phyloP scores from a whole-genome alignment of 768 basidiomycete genomes.

The Pisolithus tinctorius region DNA sequence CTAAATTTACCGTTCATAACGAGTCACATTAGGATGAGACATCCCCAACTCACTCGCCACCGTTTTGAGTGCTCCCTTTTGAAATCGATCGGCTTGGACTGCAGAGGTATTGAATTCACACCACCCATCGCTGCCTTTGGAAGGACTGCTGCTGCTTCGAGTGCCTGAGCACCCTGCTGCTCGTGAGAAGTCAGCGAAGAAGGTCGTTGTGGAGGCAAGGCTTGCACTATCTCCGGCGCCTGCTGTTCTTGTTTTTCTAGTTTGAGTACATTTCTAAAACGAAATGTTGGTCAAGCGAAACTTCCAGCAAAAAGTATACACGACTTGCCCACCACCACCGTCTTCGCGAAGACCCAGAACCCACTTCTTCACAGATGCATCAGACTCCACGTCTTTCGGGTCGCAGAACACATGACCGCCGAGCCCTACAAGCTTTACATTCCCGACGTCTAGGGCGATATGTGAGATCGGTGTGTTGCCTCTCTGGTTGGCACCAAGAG shows the following conservation, averaged over 20 bases:
- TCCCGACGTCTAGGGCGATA: slow-evolving; percentile 50
- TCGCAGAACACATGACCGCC: slow-evolving; percentile 40
- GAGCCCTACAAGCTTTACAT: slow-evolving; percentile 36
- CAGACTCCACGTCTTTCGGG: slow-evolving; percentile 39
- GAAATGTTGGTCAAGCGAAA: not conserved
- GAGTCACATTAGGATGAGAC: not conserved
- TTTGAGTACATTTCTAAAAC: slow-evolving; percentile 39
- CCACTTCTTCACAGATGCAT: slow-evolving; percentile 27
- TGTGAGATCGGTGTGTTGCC: slow-evolving; percentile 35
- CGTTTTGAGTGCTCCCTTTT: slow-evolving; percentile 17
- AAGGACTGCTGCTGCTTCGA: not conserved
- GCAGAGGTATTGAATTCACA: slow-evolving; percentile 2
- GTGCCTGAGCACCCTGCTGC: not conserved
- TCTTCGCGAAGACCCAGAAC: slow-evolving; percentile 45
- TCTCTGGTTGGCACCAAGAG: slow-evolving; percentile 27
- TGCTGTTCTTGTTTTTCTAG: slow-evolving; percentile 32
- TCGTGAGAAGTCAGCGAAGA: not conserved
- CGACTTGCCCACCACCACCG: slow-evolving; percentile 57
- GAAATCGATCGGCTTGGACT: slow-evolving; percentile 5
- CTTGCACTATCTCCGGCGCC: slow-evolving; percentile 6
- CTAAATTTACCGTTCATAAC: slow-evolving; percentile 4
- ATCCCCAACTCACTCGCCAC: slow-evolving; percentile 16
- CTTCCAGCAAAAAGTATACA: not conserved
- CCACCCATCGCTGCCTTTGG: slow-evolving; percentile 1
- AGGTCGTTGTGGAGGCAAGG: slow-evolving; percentile 1